Evolutionary conservation across 2,329 filamentous ascomycete genomes (phyloP).

Genomic region (Acephala macrosclerotiorum): DNA sequence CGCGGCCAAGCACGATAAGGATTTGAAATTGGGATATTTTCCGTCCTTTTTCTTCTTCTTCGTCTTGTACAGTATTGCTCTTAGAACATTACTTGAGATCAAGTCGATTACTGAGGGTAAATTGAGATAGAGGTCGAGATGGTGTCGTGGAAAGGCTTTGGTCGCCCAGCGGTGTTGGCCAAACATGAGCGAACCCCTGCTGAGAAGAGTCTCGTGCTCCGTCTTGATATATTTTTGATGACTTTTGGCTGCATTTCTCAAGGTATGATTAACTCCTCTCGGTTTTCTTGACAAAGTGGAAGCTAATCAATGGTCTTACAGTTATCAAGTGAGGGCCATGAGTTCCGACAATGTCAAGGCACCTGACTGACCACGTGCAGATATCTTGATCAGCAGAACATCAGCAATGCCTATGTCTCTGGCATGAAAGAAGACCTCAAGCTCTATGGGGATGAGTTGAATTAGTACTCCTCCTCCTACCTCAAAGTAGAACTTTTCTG

Average conservation of each 20-base stretch:
- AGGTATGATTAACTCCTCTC: constrained; percentile 47
- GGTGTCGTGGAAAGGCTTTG: constrained; percentile 21
- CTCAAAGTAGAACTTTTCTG: background rate
- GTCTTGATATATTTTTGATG: constrained; percentile 48
- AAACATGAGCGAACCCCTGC: constrained; percentile 40
- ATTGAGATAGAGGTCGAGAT: constrained; percentile 10
- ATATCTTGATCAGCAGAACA: constrained; percentile 47
- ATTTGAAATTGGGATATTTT: background rate
- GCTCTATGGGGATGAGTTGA: constrained; percentile 59
- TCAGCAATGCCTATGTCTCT: constrained; percentile 39
- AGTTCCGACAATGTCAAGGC: no score
- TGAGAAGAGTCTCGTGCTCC: constrained; percentile 47
- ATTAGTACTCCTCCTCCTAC: constrained; percentile 37
- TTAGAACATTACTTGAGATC: background rate
- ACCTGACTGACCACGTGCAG: constrained; percentile 52
- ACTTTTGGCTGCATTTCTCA: constrained; percentile 51
- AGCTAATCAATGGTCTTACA: constrained; percentile 32
- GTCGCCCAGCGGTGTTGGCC: constrained; percentile 21
- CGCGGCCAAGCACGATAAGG: constrained; percentile 1
- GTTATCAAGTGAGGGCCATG: constrained; percentile 48
- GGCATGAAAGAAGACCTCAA: constrained; percentile 38
- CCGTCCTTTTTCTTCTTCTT: background rate
- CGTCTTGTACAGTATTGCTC: no score
- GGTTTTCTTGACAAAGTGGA: background rate
- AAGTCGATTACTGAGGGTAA: background rate